Evolutionary conservation across 2,329 filamentous ascomycete species (phyloP).

Genomic region (Microsporum canis): DNA sequence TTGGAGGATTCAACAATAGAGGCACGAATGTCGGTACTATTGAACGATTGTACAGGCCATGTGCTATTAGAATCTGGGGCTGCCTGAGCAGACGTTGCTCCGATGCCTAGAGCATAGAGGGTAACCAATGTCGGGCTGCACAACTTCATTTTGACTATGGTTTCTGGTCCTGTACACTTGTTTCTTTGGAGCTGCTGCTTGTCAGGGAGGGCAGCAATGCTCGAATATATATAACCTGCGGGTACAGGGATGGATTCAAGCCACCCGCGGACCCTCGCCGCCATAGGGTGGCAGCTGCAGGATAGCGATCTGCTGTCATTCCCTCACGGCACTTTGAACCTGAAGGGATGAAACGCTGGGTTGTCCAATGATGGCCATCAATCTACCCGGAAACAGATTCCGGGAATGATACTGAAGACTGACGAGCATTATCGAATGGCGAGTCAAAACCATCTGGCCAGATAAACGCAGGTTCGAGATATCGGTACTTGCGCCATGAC

Average conservation of each 20-base stretch:
- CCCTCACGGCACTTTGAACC: background rate
- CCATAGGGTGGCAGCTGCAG: background rate
- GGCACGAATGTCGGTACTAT: constrained; percentile 17
- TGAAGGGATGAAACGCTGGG: background rate
- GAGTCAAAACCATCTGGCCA: background rate
- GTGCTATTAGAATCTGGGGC: background rate
- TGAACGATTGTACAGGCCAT: constrained; percentile 15
- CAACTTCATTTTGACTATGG: background rate
- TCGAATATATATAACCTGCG: background rate
- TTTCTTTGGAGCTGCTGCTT: background rate
- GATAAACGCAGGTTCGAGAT: background rate
- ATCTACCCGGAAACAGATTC: background rate
- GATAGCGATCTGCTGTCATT: background rate
- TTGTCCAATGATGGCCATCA: background rate
- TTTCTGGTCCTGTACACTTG: background rate
- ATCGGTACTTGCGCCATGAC: background rate
- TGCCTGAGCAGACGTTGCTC: background rate
- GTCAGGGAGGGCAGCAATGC: background rate
- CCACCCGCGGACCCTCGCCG: background rate
- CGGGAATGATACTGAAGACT: background rate
- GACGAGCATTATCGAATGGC: background rate
- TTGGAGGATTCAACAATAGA: constrained; percentile 24
- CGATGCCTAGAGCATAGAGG: background rate
- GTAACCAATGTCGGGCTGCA: background rate
- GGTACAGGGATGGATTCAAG: background rate